Evolutionary conservation across 129 eudicot genomes (phyloP).

Genomic region (Flaveria sonorensis): DNA sequence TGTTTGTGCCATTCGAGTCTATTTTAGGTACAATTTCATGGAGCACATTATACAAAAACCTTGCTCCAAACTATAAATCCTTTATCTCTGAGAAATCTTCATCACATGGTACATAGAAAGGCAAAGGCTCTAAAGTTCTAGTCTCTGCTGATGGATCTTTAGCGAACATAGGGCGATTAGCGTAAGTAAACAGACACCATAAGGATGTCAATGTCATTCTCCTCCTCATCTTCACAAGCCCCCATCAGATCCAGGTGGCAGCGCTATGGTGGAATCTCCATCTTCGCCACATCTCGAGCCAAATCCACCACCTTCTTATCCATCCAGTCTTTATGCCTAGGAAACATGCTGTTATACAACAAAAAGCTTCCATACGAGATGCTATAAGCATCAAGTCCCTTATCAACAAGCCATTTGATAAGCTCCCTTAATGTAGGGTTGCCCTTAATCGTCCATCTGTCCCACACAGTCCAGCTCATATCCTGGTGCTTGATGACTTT

Average conservation of each 20-base stretch:
- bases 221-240: slow-evolving; percentile 96
- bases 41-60: no score
- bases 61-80: no score
- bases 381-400: slow-evolving; percentile 82
- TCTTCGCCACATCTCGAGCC: slow-evolving; percentile 79
- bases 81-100: no score
- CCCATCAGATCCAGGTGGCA: slow-evolving; percentile 82
- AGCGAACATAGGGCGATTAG: slow-evolving; percentile 14
- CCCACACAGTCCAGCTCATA: slow-evolving; percentile 94
- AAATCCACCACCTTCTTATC: slow-evolving; percentile 78
- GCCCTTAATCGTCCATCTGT: slow-evolving; percentile 67
- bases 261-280: slow-evolving; percentile 73
- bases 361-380: slow-evolving; percentile 82
- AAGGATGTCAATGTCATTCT: slow-evolving; percentile 79
- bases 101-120: no score
- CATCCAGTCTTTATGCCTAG: slow-evolving; percentile 79
- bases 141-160: no score
- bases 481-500: slow-evolving; percentile 70
- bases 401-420: slow-evolving; percentile 67
- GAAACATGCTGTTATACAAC: slow-evolving; percentile 83
- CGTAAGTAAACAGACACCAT: slow-evolving; percentile 67
- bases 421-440: slow-evolving; percentile 72
- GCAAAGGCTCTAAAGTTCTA: no score
- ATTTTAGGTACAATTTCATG: no score
- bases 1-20: no score